phyloP scores from a whole-genome alignment of 495 filamentous ascomycete species.

The Aspergillus steynii region DNA sequence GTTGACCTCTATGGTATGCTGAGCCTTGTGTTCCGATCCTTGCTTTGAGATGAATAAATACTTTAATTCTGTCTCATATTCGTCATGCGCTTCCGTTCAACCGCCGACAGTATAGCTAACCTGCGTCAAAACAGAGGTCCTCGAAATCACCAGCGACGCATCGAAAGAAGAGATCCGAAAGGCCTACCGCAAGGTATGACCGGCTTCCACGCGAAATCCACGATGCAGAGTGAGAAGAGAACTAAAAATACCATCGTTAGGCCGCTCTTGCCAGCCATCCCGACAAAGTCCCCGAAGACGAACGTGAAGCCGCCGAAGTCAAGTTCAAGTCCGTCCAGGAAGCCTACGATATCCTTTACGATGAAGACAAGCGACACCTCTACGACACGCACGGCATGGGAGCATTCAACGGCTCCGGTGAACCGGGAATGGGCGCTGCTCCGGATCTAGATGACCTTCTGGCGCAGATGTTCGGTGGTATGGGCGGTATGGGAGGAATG shows the following conservation, averaged over 20 bases:
- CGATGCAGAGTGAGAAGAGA: neutral
- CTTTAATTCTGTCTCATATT: too few relatives aligned
- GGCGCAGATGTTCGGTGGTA: slow-evolving; percentile 85
- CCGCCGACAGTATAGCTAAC: slow-evolving; percentile 11
- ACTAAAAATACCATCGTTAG: slow-evolving; percentile 43
- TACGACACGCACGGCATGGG: slow-evolving; percentile 96
- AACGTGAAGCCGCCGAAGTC: slow-evolving; percentile 79
- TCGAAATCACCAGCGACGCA: slow-evolving; percentile 69
- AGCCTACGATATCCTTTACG: slow-evolving; percentile 96
- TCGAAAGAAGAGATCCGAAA: slow-evolving; percentile 89
- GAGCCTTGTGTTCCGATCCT: neutral
- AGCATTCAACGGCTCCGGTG: slow-evolving; percentile 76
- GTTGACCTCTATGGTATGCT: slow-evolving; percentile 50
- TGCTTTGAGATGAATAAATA: too few relatives aligned
- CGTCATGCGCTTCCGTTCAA: neutral
- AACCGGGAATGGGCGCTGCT: slow-evolving; percentile 65
- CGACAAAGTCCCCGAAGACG: slow-evolving; percentile 89
- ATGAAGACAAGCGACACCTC: slow-evolving; percentile 87
- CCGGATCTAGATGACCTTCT: slow-evolving; percentile 89
- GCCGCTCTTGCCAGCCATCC: slow-evolving; percentile 87
- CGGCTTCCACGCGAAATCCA: neutral
- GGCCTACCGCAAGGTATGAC: slow-evolving; percentile 87
- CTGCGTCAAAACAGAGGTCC: slow-evolving; percentile 57
- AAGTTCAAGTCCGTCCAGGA: slow-evolving; percentile 89
- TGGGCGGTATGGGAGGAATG: slow-evolving; percentile 60